Base-by-base conservation (phyloP, 2,329 filamentous ascomycete species). In the Fusarium robinianum region DNA sequence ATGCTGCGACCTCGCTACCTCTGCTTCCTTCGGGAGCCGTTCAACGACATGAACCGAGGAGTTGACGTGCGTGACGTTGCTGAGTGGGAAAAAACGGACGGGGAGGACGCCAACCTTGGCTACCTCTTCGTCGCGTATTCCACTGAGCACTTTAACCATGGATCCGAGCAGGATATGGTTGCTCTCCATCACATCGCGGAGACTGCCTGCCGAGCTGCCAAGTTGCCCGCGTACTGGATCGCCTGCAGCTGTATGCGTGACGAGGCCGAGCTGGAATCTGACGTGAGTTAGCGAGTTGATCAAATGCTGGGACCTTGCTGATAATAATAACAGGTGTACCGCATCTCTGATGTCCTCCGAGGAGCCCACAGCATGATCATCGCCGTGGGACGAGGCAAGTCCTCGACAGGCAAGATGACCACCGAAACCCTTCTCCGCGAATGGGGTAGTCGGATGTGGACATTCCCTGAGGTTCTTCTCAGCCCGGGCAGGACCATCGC, bases 401-500 rank as follows among this genome's bases (percentile, higher is more conserved):
- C 30, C 3, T 42, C 49, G 12, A 11, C 29, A 6, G 45, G 34
- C 11, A 58, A 55, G 22, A 26, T 35, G 27, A 52, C 50, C 9
- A 58, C 58, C 2, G 58, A 62, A 21, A 30, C 44, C n/a, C 36
- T 62, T 6, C 51, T 62, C 8, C 55, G 51, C 8, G 57, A 62
- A 49, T 62, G 58, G 58, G 58, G 59, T 8, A 58, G 55, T n/a
- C 53, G 57, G 9, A 62, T 62, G 57, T 62, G 59, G 59, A 62
- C 57, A 9, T 62, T 62, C 17, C 59, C 58, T 2, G 59, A 62
- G 36, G 55, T 62, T 24, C 59, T 62, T 2, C 58, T 62, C 8
- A 55, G 58, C 21, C 59, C 58, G 6, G 58, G 58, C 6, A 46
- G 43, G 21, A 51, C 25, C 24, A 59, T 62, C 27, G 32, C 43